These are phyloP conservation scores for Mucuna pruriens DNA, from an alignment of 306 rosid species.

Conservation along the genomic window DNA sequence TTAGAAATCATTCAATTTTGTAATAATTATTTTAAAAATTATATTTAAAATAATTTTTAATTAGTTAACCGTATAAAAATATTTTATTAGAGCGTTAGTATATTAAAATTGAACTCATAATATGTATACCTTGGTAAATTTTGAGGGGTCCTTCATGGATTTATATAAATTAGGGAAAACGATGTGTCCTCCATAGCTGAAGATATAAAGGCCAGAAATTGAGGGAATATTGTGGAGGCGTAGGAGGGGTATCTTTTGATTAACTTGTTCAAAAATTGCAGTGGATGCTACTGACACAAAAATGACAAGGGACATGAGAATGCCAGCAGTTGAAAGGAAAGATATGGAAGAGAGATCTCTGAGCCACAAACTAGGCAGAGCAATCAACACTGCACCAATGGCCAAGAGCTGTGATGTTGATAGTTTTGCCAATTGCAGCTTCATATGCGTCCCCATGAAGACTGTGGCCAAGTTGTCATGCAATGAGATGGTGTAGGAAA, in stretches of 20 bases:
- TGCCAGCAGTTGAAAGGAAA: constrained; percentile 63
- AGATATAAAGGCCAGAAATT: constrained; percentile 65
- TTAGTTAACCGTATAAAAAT: too few species aligned
- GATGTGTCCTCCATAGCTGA: constrained; percentile 66
- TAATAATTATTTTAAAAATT: too few species aligned
- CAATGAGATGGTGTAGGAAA: constrained; percentile 77
- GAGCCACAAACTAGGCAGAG: constrained; percentile 75
- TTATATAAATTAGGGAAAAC: constrained; percentile 72
- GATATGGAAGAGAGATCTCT: constrained; percentile 67
- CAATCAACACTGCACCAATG: constrained; percentile 48
- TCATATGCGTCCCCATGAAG: constrained; percentile 48
- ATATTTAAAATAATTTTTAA: too few species aligned
- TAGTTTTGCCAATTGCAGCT: constrained; percentile 40
- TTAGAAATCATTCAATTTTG: too few species aligned
- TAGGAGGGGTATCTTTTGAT: constrained; percentile 55
- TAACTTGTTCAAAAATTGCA: constrained; percentile 51
- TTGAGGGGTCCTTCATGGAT: constrained; percentile 82
- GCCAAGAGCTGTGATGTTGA: constrained; percentile 58
- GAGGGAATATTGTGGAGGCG: constrained; percentile 59
- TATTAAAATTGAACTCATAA: too few species aligned
- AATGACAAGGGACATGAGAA: constrained; percentile 63
- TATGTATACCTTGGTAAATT: constrained; percentile 62
- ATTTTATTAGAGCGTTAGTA: too few species aligned
- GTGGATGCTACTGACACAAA: constrained; percentile 55
- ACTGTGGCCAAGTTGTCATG: constrained; percentile 63